These are phyloP conservation scores for Aspergillus luchuensis DNA, from an alignment of 2,329 filamentous ascomycete genomes.

Conservation along the genomic window DNA sequence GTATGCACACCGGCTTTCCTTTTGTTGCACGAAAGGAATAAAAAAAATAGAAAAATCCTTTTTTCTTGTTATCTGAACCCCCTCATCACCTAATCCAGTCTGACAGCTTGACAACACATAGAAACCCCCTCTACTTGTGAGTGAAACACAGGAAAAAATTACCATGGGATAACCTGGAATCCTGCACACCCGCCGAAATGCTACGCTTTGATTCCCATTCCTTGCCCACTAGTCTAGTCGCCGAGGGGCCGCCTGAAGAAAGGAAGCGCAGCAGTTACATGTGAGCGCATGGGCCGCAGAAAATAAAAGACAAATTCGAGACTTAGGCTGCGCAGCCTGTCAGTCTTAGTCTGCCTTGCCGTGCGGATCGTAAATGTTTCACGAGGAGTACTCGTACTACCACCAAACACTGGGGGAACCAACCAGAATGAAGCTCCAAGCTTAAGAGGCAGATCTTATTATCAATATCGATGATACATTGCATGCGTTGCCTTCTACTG, in stretches of 20 bases:
- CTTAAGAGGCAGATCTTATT: background rate
- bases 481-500: background rate
- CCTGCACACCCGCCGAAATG: background rate
- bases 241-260: background rate
- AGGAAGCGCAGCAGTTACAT: background rate
- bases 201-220: background rate
- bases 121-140: too few species aligned
- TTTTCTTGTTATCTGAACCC: background rate
- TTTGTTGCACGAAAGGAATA: background rate
- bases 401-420: background rate
- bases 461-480: conserved; percentile 4
- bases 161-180: background rate
- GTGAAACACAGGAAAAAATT: too few species aligned
- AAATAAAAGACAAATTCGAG: background rate
- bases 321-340: conserved; percentile 4
- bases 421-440: background rate
- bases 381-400: conserved; percentile 1
- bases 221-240: background rate
- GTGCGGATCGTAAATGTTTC: conserved; percentile 5
- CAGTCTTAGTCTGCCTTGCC: conserved; percentile 6
- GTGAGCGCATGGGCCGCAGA: background rate
- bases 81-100: background rate
- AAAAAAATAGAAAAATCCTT: too few species aligned
- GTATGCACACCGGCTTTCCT: background rate
- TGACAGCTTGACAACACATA: background rate